phyloP scores from a whole-genome alignment of 2,329 filamentous ascomycete genomes.

The Fusarium algeriense region DNA sequence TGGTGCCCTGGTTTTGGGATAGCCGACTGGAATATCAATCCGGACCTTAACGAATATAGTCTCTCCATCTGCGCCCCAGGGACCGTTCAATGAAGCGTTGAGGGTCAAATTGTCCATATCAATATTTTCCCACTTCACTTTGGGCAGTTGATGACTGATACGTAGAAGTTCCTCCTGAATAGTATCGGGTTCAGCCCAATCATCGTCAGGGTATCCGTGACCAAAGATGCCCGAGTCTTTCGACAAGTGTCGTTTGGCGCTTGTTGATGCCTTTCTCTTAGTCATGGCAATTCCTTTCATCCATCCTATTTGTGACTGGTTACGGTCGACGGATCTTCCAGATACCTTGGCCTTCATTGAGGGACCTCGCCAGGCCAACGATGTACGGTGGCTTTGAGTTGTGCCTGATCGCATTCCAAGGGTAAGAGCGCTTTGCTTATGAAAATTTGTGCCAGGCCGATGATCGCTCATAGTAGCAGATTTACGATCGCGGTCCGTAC shows the following conservation, averaged over 20 bases:
- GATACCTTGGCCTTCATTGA: conserved; percentile 69
- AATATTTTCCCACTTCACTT: conserved; percentile 73
- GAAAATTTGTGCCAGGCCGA: conserved; percentile 59
- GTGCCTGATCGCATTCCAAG: conserved; percentile 57
- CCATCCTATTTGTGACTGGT: conserved; percentile 73
- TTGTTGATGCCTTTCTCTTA: conserved; percentile 62
- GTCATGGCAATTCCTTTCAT: conserved; percentile 77
- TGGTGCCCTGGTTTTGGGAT: conserved; percentile 69
- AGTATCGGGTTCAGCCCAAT: conserved; percentile 72
- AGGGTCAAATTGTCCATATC: conserved; percentile 72
- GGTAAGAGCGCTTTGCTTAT: conserved; percentile 59
- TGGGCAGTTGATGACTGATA: conserved; percentile 71
- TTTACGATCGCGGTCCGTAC: conserved; percentile 68
- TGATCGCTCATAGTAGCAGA: conserved; percentile 72
- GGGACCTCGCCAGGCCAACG: conserved; percentile 64
- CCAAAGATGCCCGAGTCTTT: conserved; percentile 66
- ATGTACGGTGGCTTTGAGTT: conserved; percentile 47
- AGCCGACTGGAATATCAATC: conserved; percentile 69
- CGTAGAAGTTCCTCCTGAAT: conserved; percentile 75
- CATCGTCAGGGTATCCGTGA: conserved; percentile 64
- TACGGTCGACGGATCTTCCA: conserved; percentile 59
- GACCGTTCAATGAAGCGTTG: conserved; percentile 72
- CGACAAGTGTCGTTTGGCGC: conserved; percentile 61
- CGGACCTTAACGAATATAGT: conserved; percentile 72
- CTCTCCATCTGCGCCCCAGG: conserved; percentile 69